Evolutionary conservation across 129 eudicot genomes (phyloP), one percentile per base, ranked within the genome.

Genomic region (Pseudognaphalium luteoalbum): DNA sequence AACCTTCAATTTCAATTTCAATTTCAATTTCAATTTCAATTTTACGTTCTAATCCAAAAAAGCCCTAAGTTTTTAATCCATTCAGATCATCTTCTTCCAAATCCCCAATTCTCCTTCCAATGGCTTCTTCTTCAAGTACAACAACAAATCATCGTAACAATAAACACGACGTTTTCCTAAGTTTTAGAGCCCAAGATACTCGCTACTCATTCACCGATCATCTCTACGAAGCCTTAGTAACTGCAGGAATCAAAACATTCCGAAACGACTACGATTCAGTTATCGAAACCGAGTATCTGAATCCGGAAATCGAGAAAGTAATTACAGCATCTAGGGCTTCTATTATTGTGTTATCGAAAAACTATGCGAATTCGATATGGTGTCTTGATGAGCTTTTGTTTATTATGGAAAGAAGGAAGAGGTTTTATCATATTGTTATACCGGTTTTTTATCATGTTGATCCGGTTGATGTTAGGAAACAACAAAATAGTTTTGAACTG

Each of bases 401-500:
- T 54, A 78, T 78, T 30, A 71, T 83, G 68, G 75, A 74, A 4
- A 30, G 79, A 21, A 68, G 79, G 25, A 67, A 74, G 56, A 62
- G 19, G 30, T 74, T 63, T 4, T 72, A 71, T 79, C 78, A 79
- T 72, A 30, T 64, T 5, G 83, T 79, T 72, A 15, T 79, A 8
- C 83, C 83, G 19, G 35, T 79, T 11, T 79, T 79, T 62, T 79
- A 79, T 63, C 78, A 79, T 33, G 83, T 79, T 32, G 78, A 79
- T 72, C 78, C 78, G 4, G 37, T 62, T 1, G 73, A 64, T 72
- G 42, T 79, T 64, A 72, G 60, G 67, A 64, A 22, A 35, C 73
- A 71, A 21, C 11, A 76, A 1, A 20, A 32, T 70, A 33, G 32
- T 58, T 77, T 41, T 77, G 22, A 12, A 11, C 9, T 42, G 50